A percentile compares a stretch with the other conserved stretches of the same genome.
Evolutionary conservation across 768 basidiomycete species (phyloP).

Genomic region (Lactifluus volemus): DNA sequence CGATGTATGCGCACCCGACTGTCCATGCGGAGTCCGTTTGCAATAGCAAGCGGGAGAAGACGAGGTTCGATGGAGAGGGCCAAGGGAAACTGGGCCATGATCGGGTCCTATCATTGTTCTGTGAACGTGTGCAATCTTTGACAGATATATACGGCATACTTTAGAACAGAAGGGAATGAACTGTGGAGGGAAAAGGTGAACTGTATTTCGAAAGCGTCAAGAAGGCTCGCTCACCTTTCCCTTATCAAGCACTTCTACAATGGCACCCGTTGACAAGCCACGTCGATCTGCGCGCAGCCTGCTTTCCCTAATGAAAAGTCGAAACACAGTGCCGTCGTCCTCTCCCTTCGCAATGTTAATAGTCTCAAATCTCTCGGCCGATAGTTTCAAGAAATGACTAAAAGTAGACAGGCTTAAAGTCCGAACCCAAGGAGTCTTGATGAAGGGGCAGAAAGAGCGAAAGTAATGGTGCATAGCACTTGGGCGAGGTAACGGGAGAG

Average conservation of each 20-base stretch:
- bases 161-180: conserved; percentile 72
- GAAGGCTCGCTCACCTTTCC: conserved; percentile 48
- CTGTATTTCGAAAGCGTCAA: conserved; percentile 7
- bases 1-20: conserved; percentile 42
- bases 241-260: conserved; percentile 58
- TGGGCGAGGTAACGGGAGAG: conserved; percentile 74
- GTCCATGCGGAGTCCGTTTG: conserved; percentile 74
- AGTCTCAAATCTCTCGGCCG: conserved; percentile 50
- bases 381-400: conserved; percentile 52
- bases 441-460: conserved; percentile 60
- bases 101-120: conserved; percentile 46
- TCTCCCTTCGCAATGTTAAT: conserved; percentile 65
- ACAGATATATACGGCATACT: conserved; percentile 30
- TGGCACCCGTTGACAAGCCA: conserved; percentile 51
- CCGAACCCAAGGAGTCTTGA: conserved; percentile 70
- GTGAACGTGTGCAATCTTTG: not conserved
- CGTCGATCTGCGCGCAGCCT: conserved; percentile 52
- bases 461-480: conserved; percentile 76
- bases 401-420: conserved; percentile 53
- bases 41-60: conserved; percentile 58
- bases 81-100: conserved; percentile 70
- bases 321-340: conserved; percentile 64
- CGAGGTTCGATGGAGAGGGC: conserved; percentile 71
- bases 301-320: conserved; percentile 60
- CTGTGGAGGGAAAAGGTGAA: conserved; percentile 28